Evolutionary conservation across 1,284 basidiomycete genomes (phyloP).

Genomic region (Malassezia arunalokei): DNA sequence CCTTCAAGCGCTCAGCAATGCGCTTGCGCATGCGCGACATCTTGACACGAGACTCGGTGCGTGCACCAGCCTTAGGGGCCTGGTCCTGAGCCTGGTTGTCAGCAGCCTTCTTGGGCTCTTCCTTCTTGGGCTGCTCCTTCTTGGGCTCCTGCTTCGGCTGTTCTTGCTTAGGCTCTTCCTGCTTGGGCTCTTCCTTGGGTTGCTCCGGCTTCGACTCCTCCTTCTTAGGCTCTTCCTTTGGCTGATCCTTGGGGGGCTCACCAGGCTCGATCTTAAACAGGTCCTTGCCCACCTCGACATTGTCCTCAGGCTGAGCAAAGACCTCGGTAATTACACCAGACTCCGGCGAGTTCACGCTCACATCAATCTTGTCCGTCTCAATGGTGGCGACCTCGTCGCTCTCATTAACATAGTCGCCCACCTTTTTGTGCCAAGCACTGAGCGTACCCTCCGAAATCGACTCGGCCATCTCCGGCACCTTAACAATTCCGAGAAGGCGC

Average conservation of each 20-base stretch:
- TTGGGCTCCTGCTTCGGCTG: constrained; percentile 46
- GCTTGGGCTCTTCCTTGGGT: constrained; percentile 46
- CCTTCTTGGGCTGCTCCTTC: constrained; percentile 18
- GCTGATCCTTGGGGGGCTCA: constrained; percentile 50
- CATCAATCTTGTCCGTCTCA: constrained; percentile 99
- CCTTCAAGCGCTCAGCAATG: constrained; percentile 93
- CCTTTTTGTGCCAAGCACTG: constrained; percentile 86
- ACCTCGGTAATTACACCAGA: constrained; percentile 78
- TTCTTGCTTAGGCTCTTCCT: constrained; percentile 44
- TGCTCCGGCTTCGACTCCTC: constrained; percentile 21
- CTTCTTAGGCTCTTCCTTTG: constrained; percentile 49
- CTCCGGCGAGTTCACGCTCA: constrained; percentile 84
- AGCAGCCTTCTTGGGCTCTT: constrained; percentile 11
- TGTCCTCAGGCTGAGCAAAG: constrained; percentile 81
- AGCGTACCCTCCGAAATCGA: constrained; percentile 96
- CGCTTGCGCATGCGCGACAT: constrained; percentile 68
- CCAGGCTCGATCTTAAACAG: constrained; percentile 82
- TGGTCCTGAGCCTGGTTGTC: constrained; percentile 24
- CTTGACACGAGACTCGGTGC: constrained; percentile 71
- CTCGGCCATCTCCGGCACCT: constrained; percentile 98
- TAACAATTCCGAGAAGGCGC: constrained; percentile 58
- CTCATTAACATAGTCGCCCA: constrained; percentile 75
- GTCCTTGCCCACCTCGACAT: constrained; percentile 87
- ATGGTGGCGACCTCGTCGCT: constrained; percentile 97
- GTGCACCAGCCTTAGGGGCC: constrained; percentile 45